Conservation (phyloP, 331 rosid genomes). For the Dryas integrifolia region DNA sequence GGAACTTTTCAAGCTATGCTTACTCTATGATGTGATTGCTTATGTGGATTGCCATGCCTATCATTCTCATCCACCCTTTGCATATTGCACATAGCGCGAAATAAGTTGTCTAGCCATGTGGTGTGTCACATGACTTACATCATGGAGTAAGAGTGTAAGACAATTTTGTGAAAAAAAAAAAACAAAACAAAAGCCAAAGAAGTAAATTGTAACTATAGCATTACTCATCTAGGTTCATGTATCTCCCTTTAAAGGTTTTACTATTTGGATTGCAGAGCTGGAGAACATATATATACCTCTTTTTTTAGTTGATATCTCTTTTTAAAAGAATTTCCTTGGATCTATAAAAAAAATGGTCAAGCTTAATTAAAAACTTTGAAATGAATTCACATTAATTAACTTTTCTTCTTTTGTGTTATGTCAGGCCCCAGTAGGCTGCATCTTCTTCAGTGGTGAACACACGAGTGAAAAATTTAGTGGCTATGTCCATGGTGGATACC, state of each 20-base stretch:
- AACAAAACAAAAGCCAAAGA: background rate
- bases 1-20: background rate
- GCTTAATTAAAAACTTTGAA: background rate
- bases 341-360: background rate
- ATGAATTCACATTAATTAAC: background rate
- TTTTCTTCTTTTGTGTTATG: background rate
- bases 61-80: background rate
- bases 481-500: constrained; percentile 90
- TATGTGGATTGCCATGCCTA: background rate
- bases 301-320: background rate
- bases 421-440: constrained; percentile 80
- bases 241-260: background rate
- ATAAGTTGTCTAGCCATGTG: background rate
- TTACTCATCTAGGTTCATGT: background rate
- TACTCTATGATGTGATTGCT: background rate
- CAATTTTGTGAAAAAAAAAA: background rate
- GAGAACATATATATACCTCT: background rate
- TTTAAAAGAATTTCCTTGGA: background rate
- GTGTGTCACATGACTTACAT: too few relatives aligned
- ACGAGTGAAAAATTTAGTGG: constrained; percentile 84
- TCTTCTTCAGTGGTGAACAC: constrained; percentile 90
- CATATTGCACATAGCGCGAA: background rate
- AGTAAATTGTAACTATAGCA: background rate
- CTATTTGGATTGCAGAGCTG: background rate
- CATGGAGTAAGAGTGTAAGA: background rate